Percentiles rank a stretch among this genome's conserved stretches.
Evolutionary conservation across 1,284 basidiomycete genomes (phyloP).

Genomic region (Gomphus bonarii): DNA sequence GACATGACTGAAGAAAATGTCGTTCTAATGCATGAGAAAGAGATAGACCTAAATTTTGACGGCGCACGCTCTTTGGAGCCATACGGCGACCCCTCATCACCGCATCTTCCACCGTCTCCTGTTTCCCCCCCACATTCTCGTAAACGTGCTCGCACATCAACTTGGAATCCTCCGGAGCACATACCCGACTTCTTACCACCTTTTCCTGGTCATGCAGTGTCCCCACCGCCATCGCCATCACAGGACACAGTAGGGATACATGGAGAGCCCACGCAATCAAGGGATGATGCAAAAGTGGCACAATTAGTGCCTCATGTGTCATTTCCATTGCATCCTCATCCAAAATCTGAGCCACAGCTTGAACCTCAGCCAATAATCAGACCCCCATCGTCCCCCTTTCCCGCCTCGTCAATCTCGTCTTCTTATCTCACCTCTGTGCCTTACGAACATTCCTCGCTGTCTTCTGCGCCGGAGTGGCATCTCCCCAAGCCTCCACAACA

Average conservation of each 20-base stretch:
- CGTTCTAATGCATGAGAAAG: not conserved
- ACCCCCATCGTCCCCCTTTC: slow-evolving; percentile 26
- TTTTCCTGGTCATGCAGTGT: slow-evolving; percentile 31
- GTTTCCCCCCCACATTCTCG: slow-evolving; percentile 43
- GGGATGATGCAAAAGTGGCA: not conserved
- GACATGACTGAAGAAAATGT: not conserved
- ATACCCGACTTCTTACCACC: slow-evolving; percentile 58
- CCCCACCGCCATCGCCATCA: not conserved
- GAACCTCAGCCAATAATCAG: slow-evolving; percentile 22
- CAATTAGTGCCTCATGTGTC: not conserved
- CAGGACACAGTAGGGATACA: not conserved
- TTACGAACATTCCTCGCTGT: slow-evolving; percentile 56
- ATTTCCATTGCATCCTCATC: slow-evolving; percentile 16
- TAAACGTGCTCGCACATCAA: slow-evolving; percentile 43
- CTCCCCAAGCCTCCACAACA: slow-evolving; percentile 35
- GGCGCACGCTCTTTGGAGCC: not conserved
- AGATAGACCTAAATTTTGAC: not conserved
- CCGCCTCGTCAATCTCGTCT: slow-evolving; percentile 35
- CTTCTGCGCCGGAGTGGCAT: slow-evolving; percentile 52
- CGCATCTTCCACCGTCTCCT: slow-evolving; percentile 32
- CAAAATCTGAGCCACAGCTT: slow-evolving; percentile 2
- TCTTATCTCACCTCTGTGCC: slow-evolving; percentile 62
- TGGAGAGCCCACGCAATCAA: not conserved
- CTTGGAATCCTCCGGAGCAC: slow-evolving; percentile 50
- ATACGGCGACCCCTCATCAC: slow-evolving; percentile 6